phyloP scores from a whole-genome alignment of 129 eudicot species.

The Escallonia herrerae region DNA sequence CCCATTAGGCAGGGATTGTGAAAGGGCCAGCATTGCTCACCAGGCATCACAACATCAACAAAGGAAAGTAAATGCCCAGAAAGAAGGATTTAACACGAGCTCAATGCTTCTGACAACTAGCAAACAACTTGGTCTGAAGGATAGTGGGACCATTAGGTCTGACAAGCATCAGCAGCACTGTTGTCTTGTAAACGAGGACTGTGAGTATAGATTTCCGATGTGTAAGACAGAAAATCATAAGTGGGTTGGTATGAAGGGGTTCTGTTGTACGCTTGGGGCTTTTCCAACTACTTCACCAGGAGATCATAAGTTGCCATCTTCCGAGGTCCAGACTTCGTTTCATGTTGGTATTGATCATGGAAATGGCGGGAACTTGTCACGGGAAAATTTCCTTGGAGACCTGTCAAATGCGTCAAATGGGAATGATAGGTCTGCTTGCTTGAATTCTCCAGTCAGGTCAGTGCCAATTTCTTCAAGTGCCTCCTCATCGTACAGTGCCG shows the following conservation, averaged over 20 bases:
- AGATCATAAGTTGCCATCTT: conserved; percentile 12
- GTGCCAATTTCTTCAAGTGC: conserved; percentile 12
- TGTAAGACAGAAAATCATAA: conserved; percentile 8
- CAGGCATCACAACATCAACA: conserved; percentile 18
- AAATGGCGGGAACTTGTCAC: conserved; percentile 17
- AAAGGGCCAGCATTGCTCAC: conserved; percentile 3
- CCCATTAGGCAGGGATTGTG: conserved; percentile 26
- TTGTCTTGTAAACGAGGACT: conserved; percentile 8
- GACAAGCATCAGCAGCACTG: conserved; percentile 4
- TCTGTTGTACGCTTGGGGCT: background rate
- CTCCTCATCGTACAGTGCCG: background rate
- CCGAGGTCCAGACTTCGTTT: conserved; percentile 9
- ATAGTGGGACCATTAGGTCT: conserved; percentile 2
- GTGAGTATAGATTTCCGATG: conserved; percentile 14
- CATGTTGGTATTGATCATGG: conserved; percentile 13
- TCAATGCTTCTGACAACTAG: background rate
- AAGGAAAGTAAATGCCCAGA: conserved; percentile 19
- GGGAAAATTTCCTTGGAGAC: conserved; percentile 1
- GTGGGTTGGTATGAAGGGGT: conserved; percentile 1
- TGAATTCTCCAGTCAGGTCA: conserved; percentile 3
- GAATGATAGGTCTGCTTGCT: conserved; percentile 8
- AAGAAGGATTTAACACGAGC: conserved; percentile 18
- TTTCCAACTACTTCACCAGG: background rate
- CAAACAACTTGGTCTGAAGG: conserved; percentile 4
- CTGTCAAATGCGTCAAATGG: conserved; percentile 7